Percentiles rank a stretch among this genome's conserved stretches.
phyloP scores from a whole-genome alignment of 2,329 filamentous ascomycete species.

The Aspergillus sojae region DNA sequence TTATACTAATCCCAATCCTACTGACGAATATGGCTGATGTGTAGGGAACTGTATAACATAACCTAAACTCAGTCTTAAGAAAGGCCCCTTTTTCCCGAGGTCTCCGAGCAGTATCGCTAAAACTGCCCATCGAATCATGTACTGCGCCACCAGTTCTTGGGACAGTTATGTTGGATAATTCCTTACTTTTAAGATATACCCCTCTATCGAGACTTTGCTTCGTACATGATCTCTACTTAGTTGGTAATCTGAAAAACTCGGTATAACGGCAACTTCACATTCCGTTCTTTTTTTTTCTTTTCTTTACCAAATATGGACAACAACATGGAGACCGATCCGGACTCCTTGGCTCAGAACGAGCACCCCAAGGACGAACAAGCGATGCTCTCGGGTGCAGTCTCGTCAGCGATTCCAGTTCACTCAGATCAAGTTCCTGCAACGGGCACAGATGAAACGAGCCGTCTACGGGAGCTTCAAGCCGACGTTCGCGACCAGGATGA shows the following conservation, averaged over 20 bases:
- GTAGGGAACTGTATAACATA: neutral
- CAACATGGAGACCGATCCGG: neutral
- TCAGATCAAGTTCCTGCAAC: slow-evolving; percentile 6
- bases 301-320: neutral
- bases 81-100: too few species aligned
- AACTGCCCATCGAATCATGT: neutral
- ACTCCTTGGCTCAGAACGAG: neutral
- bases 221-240: neutral
- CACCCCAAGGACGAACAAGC: neutral
- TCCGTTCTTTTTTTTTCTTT: neutral
- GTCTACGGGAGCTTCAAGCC: slow-evolving; percentile 65
- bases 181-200: neutral
- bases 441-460: slow-evolving; percentile 58
- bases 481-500: slow-evolving; percentile 85
- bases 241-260: neutral
- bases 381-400: neutral
- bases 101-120: neutral
- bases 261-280: neutral
- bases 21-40: neutral
- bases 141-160: neutral
- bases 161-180: neutral
- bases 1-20: neutral
- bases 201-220: neutral
- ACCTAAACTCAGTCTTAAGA: neutral
- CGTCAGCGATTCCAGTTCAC: neutral